Conservation (phyloP, 78 protist species). For the Dictyostelium brefeldianum region DNA sequence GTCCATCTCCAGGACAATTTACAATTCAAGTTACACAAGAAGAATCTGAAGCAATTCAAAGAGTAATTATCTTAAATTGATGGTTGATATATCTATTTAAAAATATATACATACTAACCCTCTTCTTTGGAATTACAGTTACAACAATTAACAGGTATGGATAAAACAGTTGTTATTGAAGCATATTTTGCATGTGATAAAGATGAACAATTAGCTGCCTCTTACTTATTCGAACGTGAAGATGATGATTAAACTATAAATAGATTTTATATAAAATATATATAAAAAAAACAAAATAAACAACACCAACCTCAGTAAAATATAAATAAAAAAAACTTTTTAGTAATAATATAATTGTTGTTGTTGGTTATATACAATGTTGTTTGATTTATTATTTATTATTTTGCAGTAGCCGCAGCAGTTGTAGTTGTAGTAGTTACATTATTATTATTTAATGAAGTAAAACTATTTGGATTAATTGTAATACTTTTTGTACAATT, state of each 20-base stretch:
- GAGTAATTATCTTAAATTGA: constrained; percentile 79
- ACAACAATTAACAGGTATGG: constrained; percentile 91
- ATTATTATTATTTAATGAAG: neutral
- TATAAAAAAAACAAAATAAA: no score
- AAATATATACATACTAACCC: neutral
- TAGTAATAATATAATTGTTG: no score
- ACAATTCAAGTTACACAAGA: constrained; percentile 85
- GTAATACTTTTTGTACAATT: constrained; percentile 96
- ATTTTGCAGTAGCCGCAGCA: no score
- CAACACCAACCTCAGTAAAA: no score
- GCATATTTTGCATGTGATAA: constrained; percentile 97
- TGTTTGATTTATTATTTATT: no score
- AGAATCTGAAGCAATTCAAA: constrained; percentile 92
- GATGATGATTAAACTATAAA: constrained; percentile 49
- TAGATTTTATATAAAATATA: no score
- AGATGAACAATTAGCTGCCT: constrained; percentile 93
- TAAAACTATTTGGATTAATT: constrained; percentile 93
- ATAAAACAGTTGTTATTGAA: constrained; percentile 78
- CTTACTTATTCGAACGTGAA: constrained; percentile 89
- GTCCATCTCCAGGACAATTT: constrained; percentile 29
- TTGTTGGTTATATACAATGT: no score
- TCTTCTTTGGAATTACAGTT: neutral
- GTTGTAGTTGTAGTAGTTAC: no score
- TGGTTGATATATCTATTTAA: neutral
- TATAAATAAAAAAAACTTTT: no score